Conservation (phyloP, 2,329 filamentous ascomycete species). For the Cadophora malorum region DNA sequence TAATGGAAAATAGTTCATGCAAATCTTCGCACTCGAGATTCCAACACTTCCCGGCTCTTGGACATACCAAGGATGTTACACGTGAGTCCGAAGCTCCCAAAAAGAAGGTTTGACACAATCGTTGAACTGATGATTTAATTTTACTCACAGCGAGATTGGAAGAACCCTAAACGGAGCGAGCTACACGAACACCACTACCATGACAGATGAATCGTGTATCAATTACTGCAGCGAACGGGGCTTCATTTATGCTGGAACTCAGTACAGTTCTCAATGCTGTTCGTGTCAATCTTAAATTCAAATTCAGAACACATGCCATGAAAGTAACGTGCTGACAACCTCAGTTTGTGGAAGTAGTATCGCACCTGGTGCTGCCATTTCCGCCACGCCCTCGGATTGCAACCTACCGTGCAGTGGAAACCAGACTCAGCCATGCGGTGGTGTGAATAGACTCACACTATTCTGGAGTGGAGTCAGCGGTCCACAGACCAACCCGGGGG, state of each 20-base stretch:
- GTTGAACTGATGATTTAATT: background rate
- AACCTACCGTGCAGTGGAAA: conserved; percentile 42
- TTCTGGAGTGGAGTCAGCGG: conserved; percentile 39
- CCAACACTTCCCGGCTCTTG: conserved; percentile 36
- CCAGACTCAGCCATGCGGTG: conserved; percentile 41
- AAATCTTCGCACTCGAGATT: conserved; percentile 3
- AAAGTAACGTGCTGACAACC: background rate
- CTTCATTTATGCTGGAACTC: conserved; percentile 39
- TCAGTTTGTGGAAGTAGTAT: conserved; percentile 37
- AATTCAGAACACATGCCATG: background rate
- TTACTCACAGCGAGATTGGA: conserved; percentile 30
- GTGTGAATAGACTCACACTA: conserved; percentile 32
- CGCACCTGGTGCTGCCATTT: conserved; percentile 25
- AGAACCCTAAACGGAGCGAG: conserved; percentile 32
- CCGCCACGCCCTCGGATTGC: conserved; percentile 32
- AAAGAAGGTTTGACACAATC: background rate
- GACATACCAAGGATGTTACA: conserved; percentile 40
- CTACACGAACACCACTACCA: conserved; percentile 29
- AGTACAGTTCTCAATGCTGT: conserved; percentile 42
- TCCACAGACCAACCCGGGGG: conserved; percentile 36
- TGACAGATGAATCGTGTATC: conserved; percentile 39
- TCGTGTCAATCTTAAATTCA: conserved; percentile 16
- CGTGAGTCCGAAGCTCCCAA: conserved; percentile 4
- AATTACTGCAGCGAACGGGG: conserved; percentile 33
- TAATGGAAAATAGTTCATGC: conserved; percentile 5